These are phyloP conservation scores for Triticum timopheevii DNA, from an alignment of 176 grass and related monocot genomes.

Conservation along the genomic window DNA sequence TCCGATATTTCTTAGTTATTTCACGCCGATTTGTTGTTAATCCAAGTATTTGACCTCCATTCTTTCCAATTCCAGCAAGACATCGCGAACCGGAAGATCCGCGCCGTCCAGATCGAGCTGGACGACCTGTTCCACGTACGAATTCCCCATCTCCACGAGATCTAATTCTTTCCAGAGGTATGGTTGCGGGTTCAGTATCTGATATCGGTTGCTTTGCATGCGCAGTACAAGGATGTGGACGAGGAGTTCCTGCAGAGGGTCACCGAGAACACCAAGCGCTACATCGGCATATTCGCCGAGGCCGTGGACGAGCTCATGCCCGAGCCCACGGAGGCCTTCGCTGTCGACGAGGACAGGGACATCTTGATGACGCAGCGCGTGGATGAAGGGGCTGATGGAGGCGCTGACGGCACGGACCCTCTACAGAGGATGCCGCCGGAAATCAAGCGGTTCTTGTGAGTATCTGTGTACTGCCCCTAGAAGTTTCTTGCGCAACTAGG, in stretches of 20 bases:
- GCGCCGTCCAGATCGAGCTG: slow-evolving; percentile 75
- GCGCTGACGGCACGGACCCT: slow-evolving; percentile 49
- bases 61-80: slow-evolving; percentile 63
- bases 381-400: slow-evolving; percentile 62
- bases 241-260: slow-evolving; percentile 87
- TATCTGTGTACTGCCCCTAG: not conserved
- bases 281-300: slow-evolving; percentile 73
- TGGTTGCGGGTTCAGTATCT: not conserved
- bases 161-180: not conserved
- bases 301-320: slow-evolving; percentile 95
- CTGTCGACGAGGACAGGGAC: slow-evolving; percentile 81
- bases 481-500: not conserved
- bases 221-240: slow-evolving; percentile 79
- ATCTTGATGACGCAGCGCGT: slow-evolving; percentile 98
- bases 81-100: slow-evolving; percentile 81
- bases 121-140: slow-evolving; percentile 83
- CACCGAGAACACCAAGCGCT: slow-evolving; percentile 79
- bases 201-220: not conserved
- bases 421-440: slow-evolving; percentile 92
- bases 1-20: not conserved
- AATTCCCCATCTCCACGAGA: not conserved
- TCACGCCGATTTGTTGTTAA: slow-evolving; percentile 3
- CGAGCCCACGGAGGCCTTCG: slow-evolving; percentile 82
- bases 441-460: slow-evolving; percentile 97
- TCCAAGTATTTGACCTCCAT: not conserved